Base-by-base conservation (phyloP, 192 early-diverging fungal species). In the Jimgerdemannia flammicorona region DNA sequence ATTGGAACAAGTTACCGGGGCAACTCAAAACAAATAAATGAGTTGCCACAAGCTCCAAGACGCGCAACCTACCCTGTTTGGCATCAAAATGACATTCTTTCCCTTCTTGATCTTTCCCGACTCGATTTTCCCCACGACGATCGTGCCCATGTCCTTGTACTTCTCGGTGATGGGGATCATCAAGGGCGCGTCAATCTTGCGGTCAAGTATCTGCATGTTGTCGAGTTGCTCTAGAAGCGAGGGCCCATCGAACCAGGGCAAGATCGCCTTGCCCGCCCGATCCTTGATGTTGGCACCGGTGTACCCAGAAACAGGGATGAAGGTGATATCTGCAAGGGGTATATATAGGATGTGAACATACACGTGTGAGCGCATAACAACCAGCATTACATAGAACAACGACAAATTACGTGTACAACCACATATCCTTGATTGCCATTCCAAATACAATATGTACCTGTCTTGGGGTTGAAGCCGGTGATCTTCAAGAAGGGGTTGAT, bases 201-300 rank as follows among this genome's bases (percentile, higher is more conserved):
- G 91, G 74, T 98, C 95, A 3, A 91, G 83, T 40, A 95, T 82
- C 75, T 93, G 86, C 87, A 96, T 85, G 42, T 75, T 77, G 82
- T 99, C 97, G 64, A 99, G 86, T 43, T 91, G 90, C 76, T 93
- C 93, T 43, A 99, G 85, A 40, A 99, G 90, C 44, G 96, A 90
- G 19, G 93, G 93, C n/a, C 98, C 98, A 40, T 72, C 88, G 77
- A 91, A 95, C 92, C 92, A 97, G 19, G 19, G 29, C 9, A 68
- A 19, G 9, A 40, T 4, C 59, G 79, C 59, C 79, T 93, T 95
- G 39, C 79, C 83, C 64, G 78, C 72, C 43, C 89, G 84, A 73
- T 98, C 95, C 84, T 98, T 99, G 82, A 99, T 85, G 85, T 98
- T 98, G 29, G 94, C 96, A 69, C 98, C 98, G 59, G 96, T 96